phyloP scores from a whole-genome alignment of 129 eudicot species.

The Deinandra increscens region DNA sequence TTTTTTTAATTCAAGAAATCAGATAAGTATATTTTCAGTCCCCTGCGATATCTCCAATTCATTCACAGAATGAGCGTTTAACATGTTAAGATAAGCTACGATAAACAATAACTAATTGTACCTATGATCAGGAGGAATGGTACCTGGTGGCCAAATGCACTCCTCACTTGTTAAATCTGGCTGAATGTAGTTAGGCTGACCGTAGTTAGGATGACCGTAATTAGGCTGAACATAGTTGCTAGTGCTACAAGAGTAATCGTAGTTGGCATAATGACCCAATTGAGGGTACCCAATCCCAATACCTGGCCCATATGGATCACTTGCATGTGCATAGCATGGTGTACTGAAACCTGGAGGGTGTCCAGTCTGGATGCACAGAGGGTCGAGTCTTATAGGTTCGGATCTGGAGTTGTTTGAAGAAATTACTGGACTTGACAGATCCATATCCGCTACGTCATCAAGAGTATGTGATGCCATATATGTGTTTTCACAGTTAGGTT shows the following conservation, averaged over 20 bases:
- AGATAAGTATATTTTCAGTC: not conserved
- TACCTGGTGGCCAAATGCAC: constrained; percentile 33
- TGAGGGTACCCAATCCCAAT: not conserved
- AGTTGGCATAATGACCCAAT: not conserved
- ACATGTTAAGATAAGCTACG: not conserved
- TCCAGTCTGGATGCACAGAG: constrained; percentile 14
- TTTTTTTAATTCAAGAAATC: constrained; percentile 2
- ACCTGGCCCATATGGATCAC: constrained; percentile 8
- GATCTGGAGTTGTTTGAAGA: constrained; percentile 17
- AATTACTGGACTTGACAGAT: constrained; percentile 23
- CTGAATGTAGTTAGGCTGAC: constrained; percentile 14
- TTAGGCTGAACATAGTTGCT: too few relatives aligned
- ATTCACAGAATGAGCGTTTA: not conserved
- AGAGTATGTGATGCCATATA: not conserved
- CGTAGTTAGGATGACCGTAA: not conserved
- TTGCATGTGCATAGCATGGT: constrained; percentile 4
- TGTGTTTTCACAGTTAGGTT: not conserved
- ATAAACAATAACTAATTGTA: constrained; percentile 17
- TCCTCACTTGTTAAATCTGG: constrained; percentile 19
- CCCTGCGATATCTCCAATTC: not conserved
- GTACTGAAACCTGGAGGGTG: constrained; percentile 4
- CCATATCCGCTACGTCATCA: constrained; percentile 28
- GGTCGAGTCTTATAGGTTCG: not conserved
- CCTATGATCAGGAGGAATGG: constrained; percentile 17
- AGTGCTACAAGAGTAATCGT: constrained; percentile 4